Base-by-base conservation (phyloP, 2,329 filamentous ascomycete species). In the Colletotrichum karsti region DNA sequence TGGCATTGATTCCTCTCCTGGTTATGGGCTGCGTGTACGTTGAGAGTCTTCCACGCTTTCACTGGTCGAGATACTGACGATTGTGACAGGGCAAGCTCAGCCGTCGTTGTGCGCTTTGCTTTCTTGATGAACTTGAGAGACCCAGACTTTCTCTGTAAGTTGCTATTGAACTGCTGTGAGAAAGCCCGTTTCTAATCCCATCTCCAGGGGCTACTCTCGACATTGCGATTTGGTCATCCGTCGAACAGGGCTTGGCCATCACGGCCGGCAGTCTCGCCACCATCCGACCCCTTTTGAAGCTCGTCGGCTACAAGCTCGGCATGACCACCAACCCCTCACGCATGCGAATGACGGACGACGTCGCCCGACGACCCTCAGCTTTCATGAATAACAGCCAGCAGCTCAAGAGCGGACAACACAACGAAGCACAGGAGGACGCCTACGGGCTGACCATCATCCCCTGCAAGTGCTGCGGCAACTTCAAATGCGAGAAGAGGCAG, bases 21-120 rank as follows among this genome's bases (percentile, higher is more conserved):
- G 81, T 82, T 7, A 83, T 90, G 78, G 90, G 87, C 28, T 88
- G 88, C 71, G 73, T 84, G 83, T 80, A 74, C 69, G 77, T 78
- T 51, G 12, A 24, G 30, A 15, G 6, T 3, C 7, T 12, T 22
- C 15, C 6, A 1, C 6, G 9, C 4, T 9, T 22, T 10, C 9
- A 5, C 5, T 22, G 4, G 5, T 30, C 2, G 8, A 9, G 22
- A 20, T 0, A 58, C 71, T 71, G n/a, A 70, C 39, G 10, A 30
- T 13, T 9, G 1, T 8, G 33, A 44, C 54, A 84, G 82, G 22
- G 83, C 83, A n/a, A 84, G 82, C 67, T 75, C 78, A 4, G 83
- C 81, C 4, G 81, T 84, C 2, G 74, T 83, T 4, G 78, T 82
- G 10, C 78, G 83, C 15, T 78, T 83, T 41, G 72, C 75, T 5